Conservation (phyloP, 106 monocot genomes). For the Allium sativum region DNA sequence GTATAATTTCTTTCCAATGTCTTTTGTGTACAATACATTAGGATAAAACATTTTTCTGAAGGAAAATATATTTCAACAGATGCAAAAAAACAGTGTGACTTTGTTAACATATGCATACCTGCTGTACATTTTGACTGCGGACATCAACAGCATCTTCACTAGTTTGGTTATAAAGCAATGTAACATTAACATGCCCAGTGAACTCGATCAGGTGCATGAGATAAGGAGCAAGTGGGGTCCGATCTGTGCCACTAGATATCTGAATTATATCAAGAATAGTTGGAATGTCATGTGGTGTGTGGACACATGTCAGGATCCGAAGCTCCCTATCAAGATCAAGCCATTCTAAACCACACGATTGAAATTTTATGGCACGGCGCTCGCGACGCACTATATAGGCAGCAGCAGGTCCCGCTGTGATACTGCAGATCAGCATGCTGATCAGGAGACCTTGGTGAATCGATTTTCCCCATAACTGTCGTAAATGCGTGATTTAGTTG, state of each 20-base stretch:
- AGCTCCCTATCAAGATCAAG: constrained; percentile 30
- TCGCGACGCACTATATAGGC: constrained; percentile 28
- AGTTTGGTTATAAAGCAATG: constrained; percentile 29
- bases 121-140: constrained; percentile 3
- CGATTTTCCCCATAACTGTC: constrained; percentile 19
- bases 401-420: constrained; percentile 44
- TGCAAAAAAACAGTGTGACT: too few species aligned
- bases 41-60: too few species aligned
- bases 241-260: constrained; percentile 14
- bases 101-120: not conserved
- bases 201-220: constrained; percentile 54
- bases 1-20: too few species aligned
- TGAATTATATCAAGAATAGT: constrained; percentile 38
- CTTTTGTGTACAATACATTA: too few species aligned
- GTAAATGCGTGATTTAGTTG: not conserved
- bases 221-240: constrained; percentile 17
- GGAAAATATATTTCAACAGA: too few species aligned
- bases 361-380: constrained; percentile 18
- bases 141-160: constrained; percentile 9
- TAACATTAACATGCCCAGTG: constrained; percentile 10
- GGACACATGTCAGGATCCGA: constrained; percentile 49
- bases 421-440: constrained; percentile 36
- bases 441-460: constrained; percentile 23
- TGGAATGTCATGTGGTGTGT: constrained; percentile 28
- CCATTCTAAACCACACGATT: constrained; percentile 25